Evolutionary conservation across 2,329 filamentous ascomycete genomes (phyloP).

Genomic region (Camptophora hylomeconis): DNA sequence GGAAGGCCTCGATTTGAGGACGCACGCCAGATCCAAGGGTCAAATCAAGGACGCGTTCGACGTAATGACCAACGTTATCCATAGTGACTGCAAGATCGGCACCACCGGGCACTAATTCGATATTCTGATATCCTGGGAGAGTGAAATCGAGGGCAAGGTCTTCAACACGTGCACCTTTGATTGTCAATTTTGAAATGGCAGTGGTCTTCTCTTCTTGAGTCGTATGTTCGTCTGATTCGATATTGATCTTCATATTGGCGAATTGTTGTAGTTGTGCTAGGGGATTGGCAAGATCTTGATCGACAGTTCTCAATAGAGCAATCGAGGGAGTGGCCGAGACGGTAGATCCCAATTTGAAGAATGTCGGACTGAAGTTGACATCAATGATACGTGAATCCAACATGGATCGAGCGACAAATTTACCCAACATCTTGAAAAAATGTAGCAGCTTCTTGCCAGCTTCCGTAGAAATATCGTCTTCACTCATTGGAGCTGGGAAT

Average conservation of each 20-base stretch:
- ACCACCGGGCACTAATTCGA: slow-evolving; percentile 69
- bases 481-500: slow-evolving; percentile 82
- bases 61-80: slow-evolving; percentile 77
- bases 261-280: slow-evolving; percentile 81
- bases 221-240: slow-evolving; percentile 58
- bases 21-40: slow-evolving; percentile 82
- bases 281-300: slow-evolving; percentile 73
- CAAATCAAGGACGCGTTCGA: slow-evolving; percentile 82
- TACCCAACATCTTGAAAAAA: slow-evolving; percentile 84
- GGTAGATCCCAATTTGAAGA: slow-evolving; percentile 83
- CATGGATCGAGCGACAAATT: slow-evolving; percentile 96
- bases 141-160: slow-evolving; percentile 91
- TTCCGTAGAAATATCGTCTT: slow-evolving; percentile 58
- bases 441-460: slow-evolving; percentile 80
- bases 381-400: slow-evolving; percentile 96
- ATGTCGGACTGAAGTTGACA: slow-evolving; percentile 90
- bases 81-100: slow-evolving; percentile 66
- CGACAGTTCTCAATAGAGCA: slow-evolving; percentile 78
- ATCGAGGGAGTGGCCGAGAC: slow-evolving; percentile 65
- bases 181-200: slow-evolving; percentile 53
- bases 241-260: slow-evolving; percentile 64
- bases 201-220: slow-evolving; percentile 57
- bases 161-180: slow-evolving; percentile 68
- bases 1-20: slow-evolving; percentile 82
- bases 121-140: slow-evolving; percentile 74